These are phyloP conservation scores for Zygosaccharomyces rouxii DNA, from an alignment of 805 yeast species.

Conservation along the genomic window DNA sequence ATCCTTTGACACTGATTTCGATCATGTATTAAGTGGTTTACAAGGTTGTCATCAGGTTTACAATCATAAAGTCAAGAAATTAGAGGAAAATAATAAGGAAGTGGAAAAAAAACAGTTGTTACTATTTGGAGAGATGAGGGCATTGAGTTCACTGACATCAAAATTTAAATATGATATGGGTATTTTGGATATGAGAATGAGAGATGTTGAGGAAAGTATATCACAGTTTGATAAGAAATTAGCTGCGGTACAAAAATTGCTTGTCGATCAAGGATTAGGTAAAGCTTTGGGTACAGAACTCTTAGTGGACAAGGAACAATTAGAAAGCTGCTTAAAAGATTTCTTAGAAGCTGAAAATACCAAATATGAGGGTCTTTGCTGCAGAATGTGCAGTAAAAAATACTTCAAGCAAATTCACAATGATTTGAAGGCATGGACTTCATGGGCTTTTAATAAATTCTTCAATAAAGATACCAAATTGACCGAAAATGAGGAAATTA, in stretches of 20 bases:
- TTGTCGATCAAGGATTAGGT: constrained; percentile 17
- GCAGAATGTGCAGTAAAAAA: constrained; percentile 12
- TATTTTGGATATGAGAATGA: constrained; percentile 52
- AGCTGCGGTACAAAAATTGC: constrained; percentile 15
- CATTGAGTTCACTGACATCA: constrained; percentile 53
- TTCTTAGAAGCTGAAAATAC: constrained; percentile 15
- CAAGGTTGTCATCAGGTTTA: constrained; percentile 17
- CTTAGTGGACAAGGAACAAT: constrained; percentile 17
- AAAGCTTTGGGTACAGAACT: constrained; percentile 15
- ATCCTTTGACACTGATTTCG: constrained; percentile 4
- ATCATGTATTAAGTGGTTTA: constrained; percentile 11
- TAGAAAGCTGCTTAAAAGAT: constrained; percentile 18
- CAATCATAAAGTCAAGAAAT: constrained; percentile 16
- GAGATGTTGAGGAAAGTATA: constrained; percentile 63
- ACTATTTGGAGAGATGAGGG: constrained; percentile 40
- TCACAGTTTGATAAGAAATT: constrained; percentile 38
- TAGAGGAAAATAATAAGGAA: constrained; percentile 20
- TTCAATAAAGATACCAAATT: constrained; percentile 7
- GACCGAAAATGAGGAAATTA: constrained; percentile 4
- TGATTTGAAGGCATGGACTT: constrained; percentile 19
- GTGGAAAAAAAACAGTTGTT: constrained; percentile 31
- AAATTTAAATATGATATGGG: constrained; percentile 63
- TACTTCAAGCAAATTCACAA: constrained; percentile 14
- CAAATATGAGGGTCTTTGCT: constrained; percentile 22
- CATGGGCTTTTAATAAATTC: constrained; percentile 15